A percentile compares a stretch with the other conserved stretches of the same genome.
These are phyloP conservation scores for Ceratobasidium theobromae DNA, from an alignment of 1,284 basidiomycete genomes.

Conservation along the genomic window DNA sequence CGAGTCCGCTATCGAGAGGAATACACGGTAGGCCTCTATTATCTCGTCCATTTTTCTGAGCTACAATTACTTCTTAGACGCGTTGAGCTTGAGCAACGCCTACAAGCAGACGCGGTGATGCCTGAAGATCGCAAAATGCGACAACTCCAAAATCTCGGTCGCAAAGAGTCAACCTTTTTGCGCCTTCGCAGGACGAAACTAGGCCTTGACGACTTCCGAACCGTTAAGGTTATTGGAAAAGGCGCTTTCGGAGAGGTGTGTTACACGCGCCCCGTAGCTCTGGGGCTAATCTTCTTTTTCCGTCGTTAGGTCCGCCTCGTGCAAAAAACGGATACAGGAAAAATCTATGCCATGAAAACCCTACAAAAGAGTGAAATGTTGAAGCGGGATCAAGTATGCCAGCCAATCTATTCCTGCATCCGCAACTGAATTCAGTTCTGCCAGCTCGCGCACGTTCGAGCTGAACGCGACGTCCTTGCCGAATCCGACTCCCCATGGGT, in stretches of 20 bases:
- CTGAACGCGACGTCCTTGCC: conserved; percentile 96
- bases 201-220: conserved; percentile 90
- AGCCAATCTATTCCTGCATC: neutral
- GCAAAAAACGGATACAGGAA: conserved; percentile 95
- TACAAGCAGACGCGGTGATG: conserved; percentile 71
- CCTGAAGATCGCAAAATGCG: conserved; percentile 86
- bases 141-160: conserved; percentile 87
- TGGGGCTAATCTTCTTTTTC: conserved; percentile 9
- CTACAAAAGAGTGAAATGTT: conserved; percentile 98
- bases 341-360: conserved; percentile 99
- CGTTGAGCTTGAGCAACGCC: conserved; percentile 88
- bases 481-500: conserved; percentile 99
- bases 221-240: conserved; percentile 98
- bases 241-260: conserved; percentile 95
- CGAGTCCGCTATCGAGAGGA: conserved; percentile 86
- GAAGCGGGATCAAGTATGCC: conserved; percentile 90
- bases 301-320: conserved; percentile 79
- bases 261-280: conserved; percentile 11
- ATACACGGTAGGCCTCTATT: conserved; percentile 61
- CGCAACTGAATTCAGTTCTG: neutral
- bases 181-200: conserved; percentile 90
- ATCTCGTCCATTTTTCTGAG: neutral
- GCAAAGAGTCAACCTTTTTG: conserved; percentile 89
- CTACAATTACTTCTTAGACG: conserved; percentile 56
- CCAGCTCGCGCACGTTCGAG: conserved; percentile 94